Percentiles rank a stretch among this genome's conserved stretches.
These are phyloP conservation scores for Cystofilobasidium macerans DNA, from an alignment of 768 basidiomycete species.

Conservation along the genomic window DNA sequence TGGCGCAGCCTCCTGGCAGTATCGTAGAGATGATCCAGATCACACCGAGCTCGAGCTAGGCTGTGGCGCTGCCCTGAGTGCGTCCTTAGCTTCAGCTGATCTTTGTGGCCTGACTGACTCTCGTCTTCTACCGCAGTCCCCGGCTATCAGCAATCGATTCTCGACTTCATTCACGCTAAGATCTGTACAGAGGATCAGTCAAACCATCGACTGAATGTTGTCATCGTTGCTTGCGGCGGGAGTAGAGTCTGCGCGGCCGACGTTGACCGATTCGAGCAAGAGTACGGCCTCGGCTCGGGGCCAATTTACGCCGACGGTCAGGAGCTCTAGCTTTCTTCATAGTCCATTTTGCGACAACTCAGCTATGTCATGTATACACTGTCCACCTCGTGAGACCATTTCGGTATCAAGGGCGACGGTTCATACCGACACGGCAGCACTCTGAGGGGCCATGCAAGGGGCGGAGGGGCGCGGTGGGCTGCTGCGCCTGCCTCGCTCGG, in stretches of 20 bases:
- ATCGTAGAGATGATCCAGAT: background rate
- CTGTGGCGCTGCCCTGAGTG: background rate
- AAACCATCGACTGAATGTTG: conserved; percentile 14
- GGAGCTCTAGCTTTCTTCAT: too few relatives aligned
- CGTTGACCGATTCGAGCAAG: conserved; percentile 12
- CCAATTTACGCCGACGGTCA: conserved; percentile 22
- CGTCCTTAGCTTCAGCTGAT: too few relatives aligned
- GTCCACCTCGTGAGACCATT: too few relatives aligned
- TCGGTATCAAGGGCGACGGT: too few relatives aligned
- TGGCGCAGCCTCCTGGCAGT: background rate
- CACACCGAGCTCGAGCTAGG: conserved; percentile 10
- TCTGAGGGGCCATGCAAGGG: too few relatives aligned
- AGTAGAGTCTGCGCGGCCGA: conserved; percentile 21
- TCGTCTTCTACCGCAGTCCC: too few relatives aligned
- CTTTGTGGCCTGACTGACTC: too few relatives aligned
- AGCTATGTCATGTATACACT: too few relatives aligned
- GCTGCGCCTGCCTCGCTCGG: too few relatives aligned
- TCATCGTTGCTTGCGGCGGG: conserved; percentile 28
- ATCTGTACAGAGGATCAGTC: background rate
- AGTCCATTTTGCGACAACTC: too few relatives aligned
- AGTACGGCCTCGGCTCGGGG: conserved; percentile 15
- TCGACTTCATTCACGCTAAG: background rate
- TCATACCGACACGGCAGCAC: too few relatives aligned
- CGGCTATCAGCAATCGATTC: background rate
- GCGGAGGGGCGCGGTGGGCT: too few relatives aligned